These are phyloP conservation scores for Hemileccinum rubropunctum DNA, from an alignment of 768 basidiomycete species.

Conservation along the genomic window DNA sequence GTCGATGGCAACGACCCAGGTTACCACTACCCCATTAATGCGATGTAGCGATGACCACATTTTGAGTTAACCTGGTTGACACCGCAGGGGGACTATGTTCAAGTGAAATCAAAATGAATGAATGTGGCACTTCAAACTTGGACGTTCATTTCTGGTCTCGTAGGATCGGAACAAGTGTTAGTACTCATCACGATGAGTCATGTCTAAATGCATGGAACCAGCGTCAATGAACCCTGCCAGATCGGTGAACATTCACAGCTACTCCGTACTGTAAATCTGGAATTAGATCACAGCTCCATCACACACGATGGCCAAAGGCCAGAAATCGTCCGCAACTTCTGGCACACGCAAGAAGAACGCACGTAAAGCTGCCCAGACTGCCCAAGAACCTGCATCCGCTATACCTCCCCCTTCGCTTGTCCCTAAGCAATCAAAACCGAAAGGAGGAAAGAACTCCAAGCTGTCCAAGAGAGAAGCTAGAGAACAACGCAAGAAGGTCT, in stretches of 20 bases:
- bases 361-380: conserved; percentile 53
- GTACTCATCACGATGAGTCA: no score
- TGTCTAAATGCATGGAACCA: no score
- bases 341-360: conserved; percentile 94
- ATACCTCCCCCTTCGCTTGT: conserved; percentile 35
- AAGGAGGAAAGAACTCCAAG: conserved; percentile 48
- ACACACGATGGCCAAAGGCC: conserved; percentile 39
- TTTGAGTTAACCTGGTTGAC: no score
- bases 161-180: no score
- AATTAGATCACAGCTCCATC: background rate
- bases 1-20: conserved; percentile 73
- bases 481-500: conserved; percentile 80
- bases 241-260: no score
- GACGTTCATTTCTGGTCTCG: no score
- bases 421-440: conserved; percentile 45
- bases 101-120: no score
- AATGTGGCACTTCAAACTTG: no score
- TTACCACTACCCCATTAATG: conserved; percentile 68
- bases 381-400: conserved; percentile 13
- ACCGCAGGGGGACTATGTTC: no score
- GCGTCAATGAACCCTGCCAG: no score
- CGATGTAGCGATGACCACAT: no score
- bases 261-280: no score
- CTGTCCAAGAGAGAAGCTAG: conserved; percentile 44
- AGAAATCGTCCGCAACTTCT: conserved; percentile 78